Conservation (phyloP, 331 rosid species). For the Cydonia oblonga region DNA sequence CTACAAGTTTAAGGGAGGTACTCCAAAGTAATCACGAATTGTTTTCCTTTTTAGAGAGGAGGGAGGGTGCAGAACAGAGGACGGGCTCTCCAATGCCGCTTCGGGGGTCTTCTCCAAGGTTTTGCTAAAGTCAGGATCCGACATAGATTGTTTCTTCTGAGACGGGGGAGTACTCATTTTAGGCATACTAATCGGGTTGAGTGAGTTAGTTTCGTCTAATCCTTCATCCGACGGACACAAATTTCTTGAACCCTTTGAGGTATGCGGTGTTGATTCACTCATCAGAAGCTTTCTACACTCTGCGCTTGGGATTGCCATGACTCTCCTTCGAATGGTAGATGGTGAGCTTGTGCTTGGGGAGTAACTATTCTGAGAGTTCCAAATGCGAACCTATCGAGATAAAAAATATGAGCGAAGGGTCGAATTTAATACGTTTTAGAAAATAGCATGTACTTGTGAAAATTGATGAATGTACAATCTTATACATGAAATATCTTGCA, state of each 20-base stretch:
- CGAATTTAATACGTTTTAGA: not conserved
- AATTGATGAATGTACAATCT: not conserved
- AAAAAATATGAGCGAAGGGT: not conserved
- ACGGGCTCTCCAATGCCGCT: constrained; percentile 67
- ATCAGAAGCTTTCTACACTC: constrained; percentile 40
- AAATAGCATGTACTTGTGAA: not conserved
- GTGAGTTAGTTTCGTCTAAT: constrained; percentile 1
- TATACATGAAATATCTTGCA: not conserved
- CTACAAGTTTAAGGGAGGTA: constrained; percentile 24
- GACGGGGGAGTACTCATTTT: constrained; percentile 41
- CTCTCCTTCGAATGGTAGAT: constrained; percentile 53
- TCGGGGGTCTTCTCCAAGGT: constrained; percentile 62
- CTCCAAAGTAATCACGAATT: constrained; percentile 70
- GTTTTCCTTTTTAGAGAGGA: constrained; percentile 73
- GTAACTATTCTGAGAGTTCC: constrained; percentile 39
- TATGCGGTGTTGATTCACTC: constrained; percentile 14
- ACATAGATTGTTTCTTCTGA: constrained; percentile 26
- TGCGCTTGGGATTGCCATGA: constrained; percentile 60
- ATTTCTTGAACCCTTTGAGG: constrained; percentile 14
- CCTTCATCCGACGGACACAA: constrained; percentile 11
- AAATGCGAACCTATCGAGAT: constrained; percentile 51
- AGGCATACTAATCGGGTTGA: constrained; percentile 31
- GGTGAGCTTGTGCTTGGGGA: constrained; percentile 26
- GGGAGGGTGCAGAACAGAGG: constrained; percentile 85
- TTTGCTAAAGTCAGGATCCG: constrained; percentile 21